These are phyloP conservation scores for Microdochium trichocladiopsis DNA, from an alignment of 2,329 filamentous ascomycete species.

Conservation along the genomic window DNA sequence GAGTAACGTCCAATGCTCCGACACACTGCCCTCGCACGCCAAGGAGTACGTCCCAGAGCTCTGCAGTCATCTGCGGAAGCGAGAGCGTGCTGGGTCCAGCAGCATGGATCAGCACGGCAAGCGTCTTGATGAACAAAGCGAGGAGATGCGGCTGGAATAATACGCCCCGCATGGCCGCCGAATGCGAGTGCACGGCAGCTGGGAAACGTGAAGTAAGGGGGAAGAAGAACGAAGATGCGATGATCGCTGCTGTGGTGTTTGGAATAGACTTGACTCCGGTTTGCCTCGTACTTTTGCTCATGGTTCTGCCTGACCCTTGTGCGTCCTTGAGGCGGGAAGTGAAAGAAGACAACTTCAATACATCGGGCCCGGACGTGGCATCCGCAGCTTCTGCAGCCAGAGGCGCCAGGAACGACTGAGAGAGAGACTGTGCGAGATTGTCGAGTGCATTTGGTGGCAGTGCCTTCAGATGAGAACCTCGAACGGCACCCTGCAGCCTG, in stretches of 20 bases:
- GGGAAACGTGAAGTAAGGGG: constrained; percentile 79
- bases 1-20: constrained; percentile 60
- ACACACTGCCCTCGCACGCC: constrained; percentile 52
- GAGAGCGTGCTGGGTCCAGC: constrained; percentile 71
- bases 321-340: constrained; percentile 67
- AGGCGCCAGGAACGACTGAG: constrained; percentile 69
- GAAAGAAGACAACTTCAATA: constrained; percentile 85
- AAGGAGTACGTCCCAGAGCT: constrained; percentile 80
- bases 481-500: constrained; percentile 9
- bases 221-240: constrained; percentile 76
- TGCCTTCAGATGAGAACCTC: constrained; percentile 36
- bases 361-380: constrained; percentile 68
- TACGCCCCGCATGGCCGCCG: constrained; percentile 42
- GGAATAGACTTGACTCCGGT: constrained; percentile 38
- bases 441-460: constrained; percentile 57
- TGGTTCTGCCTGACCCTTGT: constrained; percentile 22
- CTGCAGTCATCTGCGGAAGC: constrained; percentile 72
- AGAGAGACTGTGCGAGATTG: constrained; percentile 59
- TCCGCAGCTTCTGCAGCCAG: constrained; percentile 79
- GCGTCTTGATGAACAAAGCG: constrained; percentile 74
- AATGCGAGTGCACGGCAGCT: constrained; percentile 42
- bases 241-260: constrained; percentile 71
- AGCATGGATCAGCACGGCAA: constrained; percentile 76
- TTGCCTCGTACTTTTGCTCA: not conserved
- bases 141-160: constrained; percentile 71